These are phyloP conservation scores for Ogataea polymorpha DNA, from an alignment of 805 yeast species.

Conservation along the genomic window DNA sequence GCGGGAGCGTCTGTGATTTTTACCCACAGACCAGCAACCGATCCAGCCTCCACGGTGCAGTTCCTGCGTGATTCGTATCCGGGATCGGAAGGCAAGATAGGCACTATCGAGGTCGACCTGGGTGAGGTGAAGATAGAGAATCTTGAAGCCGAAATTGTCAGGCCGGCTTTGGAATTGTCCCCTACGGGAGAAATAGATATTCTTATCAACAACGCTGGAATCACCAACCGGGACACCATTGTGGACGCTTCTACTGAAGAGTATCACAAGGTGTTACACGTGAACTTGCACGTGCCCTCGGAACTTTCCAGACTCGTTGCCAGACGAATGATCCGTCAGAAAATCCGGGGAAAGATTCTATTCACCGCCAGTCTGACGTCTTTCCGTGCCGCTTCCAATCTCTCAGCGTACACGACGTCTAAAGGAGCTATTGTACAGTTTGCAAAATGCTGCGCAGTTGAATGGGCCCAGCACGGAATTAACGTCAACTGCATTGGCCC, in stretches of 20 bases:
- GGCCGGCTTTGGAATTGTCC: conserved; percentile 31
- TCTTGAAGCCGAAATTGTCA: conserved; percentile 29
- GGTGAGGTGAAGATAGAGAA: conserved; percentile 29
- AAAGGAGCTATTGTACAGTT: conserved; percentile 40
- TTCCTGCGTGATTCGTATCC: conserved; percentile 28
- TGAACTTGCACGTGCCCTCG: conserved; percentile 39
- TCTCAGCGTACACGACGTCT: conserved; percentile 41
- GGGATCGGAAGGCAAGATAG: conserved; percentile 24
- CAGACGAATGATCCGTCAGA: conserved; percentile 33
- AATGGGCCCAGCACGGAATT: conserved; percentile 44
- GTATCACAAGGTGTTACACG: conserved; percentile 38
- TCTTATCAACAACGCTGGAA: conserved; percentile 36
- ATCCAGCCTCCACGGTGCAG: conserved; percentile 29
- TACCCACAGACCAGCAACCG: conserved; percentile 35
- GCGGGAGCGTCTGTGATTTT: conserved; percentile 43
- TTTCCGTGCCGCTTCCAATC: conserved; percentile 38
- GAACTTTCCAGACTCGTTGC: conserved; percentile 38
- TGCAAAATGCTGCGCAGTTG: conserved; percentile 39
- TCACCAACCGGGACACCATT: conserved; percentile 32
- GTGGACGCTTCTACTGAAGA: conserved; percentile 37
- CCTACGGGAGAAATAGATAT: conserved; percentile 31
- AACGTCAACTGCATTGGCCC: conserved; percentile 49
- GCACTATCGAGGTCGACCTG: conserved; percentile 27
- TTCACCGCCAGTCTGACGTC: conserved; percentile 42
- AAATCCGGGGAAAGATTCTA: conserved; percentile 37